Evolutionary conservation across 805 yeast species (phyloP), one percentile per base, ranked within the genome.

Genomic region (Candida corydali): DNA sequence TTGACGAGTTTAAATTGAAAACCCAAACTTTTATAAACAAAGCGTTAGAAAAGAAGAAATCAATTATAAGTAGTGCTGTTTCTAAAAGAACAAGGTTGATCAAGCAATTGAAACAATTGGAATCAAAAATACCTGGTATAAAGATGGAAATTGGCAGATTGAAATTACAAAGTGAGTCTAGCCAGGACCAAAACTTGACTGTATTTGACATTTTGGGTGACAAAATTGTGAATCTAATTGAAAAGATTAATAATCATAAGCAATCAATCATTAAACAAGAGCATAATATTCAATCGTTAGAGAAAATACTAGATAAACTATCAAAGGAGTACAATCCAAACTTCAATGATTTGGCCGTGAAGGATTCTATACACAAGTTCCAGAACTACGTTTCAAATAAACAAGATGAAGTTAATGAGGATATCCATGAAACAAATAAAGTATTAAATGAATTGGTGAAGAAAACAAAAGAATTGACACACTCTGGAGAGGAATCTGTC

Each of bases 301-400:
- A 77, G 42, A 32, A 38, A 2, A 67, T 83, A 12, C 52, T 86
- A 34, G 55, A 59, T 2, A 58, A 59, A 4, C 63, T 89, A 59
- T 55, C 68, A 7, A 51, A 65, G 3, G 73, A 74, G n/a, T 88
- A 84, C 58, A 86, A 87, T 49, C 86, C 84, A 32, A 83, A 87
- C 50, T 77, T 87, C 61, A 87, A 89, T 53, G 96, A 89, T 59
- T 76, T 78, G 6, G 94, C 89, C 0, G 96, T 89, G 14, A 86
- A 86, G 55, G 73, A 67, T 15, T 80, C 89, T 1, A 80, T 87
- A 12, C 63, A 73, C 14, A 62, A 64, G 0, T 82, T 58, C 51
- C 75, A 73, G 30, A 70, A 75, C 43, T 69, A 73, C 45, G 46
- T 57, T 7, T 70, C 74, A 8, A 70, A 71, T 43, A 57, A 62